Base-by-base conservation (phyloP, 2,329 filamentous ascomycete genomes). In the Colletotrichum coccodes region DNA sequence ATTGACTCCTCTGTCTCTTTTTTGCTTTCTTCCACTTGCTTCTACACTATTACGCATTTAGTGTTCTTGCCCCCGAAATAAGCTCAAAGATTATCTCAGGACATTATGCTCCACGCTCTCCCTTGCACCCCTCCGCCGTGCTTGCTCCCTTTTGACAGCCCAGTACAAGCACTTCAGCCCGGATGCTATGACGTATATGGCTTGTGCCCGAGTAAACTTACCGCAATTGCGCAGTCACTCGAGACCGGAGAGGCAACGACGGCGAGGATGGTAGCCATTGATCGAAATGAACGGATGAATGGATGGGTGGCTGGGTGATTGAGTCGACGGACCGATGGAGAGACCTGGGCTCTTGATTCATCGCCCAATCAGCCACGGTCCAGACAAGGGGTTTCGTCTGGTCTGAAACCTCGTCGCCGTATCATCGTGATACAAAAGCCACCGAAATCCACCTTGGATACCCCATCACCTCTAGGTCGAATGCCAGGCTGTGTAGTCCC, bases 331-430 rank as follows among this genome's bases (percentile, higher is more conserved):
- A 38, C 52, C 18, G 34, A 56, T 28, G 34, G 26, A 26, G 47
- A n/a, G 9, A 40, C 14, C 60, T 30, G 49, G n/a, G 30, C n/a
- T 40, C 5, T 23, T 60, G 42, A 34, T 50, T 54, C 52, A 50
- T 30, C 46, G 26, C 30, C 40, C 16, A 14, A 8, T 16, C 6
- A 47, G 57, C 57, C 44, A 28, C 42, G 23, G 34, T 46, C 58
- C 42, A 23, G 30, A 21, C 26, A 60, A 65, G 54, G 61, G 49
- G 65, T 44, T 34, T 38, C 61, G 34, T 46, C 54, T 16, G 32
- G 54, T 60, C 66, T 69, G 66, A 69, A 69, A 69, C 66, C 61
- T 42, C 49, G 42, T 69, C 54, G 53, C 61, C 61, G 66, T 68
- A 42, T 69, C 49, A 69, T 60, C 40, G 49, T 60, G 34, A 69